Evolutionary conservation across 2,329 filamentous ascomycete genomes (phyloP), one percentile per base, ranked within the genome.

Genomic region (Lachnellula occidentalis): DNA sequence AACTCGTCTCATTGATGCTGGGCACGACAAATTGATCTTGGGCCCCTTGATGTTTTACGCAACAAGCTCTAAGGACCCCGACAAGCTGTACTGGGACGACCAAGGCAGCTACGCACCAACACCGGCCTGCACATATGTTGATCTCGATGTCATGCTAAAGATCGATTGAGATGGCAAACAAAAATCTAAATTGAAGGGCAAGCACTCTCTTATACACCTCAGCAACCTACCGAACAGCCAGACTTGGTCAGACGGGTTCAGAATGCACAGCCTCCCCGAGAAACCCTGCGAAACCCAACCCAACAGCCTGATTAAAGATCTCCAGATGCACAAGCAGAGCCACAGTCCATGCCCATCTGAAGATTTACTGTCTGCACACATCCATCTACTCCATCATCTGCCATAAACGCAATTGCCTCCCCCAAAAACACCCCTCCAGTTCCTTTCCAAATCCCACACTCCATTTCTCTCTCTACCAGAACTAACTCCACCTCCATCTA

Each of bases 1-100:
- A 2, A 80, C 81, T 6, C 73, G 85, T 62, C 81, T 79, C 0
- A 85, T 80, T 0, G 82, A 85, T 62, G 75, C 83, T 7, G 80
- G 81, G 0, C 78, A 82, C 27, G 9, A 31, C 8, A 77, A 75
- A 54, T 59, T 80, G 52, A 77, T 73, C 15, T 66, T 84, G 31
- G n/a, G n/a, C n/a, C n/a, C n/a, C n/a, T n/a, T n/a, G n/a, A n/a
- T n/a, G n/a, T n/a, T n/a, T n/a, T 73, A 75, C 45, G 76, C 78
- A 17, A 78, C 73, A 1, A 80, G 80, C 1, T 75, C 77, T 6
- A 79, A 83, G 72, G 75, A 79, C 58, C 69, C 72, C 19, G 75
- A 77, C 12, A 80, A 77, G 14, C 58, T 74, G 14, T 80, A 80
- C 62, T 80, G 77, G 77, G 80, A 80, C 55, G 71, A 80, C 57